A percentile compares a stretch with the other conserved stretches of the same genome.
Conservation (phyloP, 805 yeast species). For the Candida suzukii region DNA sequence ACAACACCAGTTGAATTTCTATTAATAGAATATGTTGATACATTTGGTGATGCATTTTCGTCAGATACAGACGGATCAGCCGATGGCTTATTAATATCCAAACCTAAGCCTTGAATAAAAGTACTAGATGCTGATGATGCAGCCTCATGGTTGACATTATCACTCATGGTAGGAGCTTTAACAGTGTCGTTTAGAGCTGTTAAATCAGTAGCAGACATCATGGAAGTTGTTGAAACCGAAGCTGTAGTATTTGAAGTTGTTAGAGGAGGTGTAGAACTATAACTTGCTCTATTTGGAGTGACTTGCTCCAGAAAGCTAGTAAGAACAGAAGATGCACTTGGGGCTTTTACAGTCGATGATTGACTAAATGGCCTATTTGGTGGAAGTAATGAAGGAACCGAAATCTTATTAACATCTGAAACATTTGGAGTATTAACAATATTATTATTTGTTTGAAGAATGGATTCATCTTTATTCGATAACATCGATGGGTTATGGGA, state of each 20-base stretch:
- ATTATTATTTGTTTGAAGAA: slow-evolving; percentile 15
- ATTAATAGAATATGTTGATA: not conserved
- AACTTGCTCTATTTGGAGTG: slow-evolving; percentile 1
- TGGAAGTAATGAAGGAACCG: slow-evolving; percentile 5
- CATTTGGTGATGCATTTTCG: not conserved
- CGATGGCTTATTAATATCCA: no score
- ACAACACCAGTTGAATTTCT: slow-evolving; percentile 3
- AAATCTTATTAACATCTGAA: slow-evolving; percentile 1
- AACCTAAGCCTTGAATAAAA: not conserved
- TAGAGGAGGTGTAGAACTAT: not conserved
- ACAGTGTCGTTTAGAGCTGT: no score
- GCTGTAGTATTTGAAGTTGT: not conserved
- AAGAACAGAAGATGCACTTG: slow-evolving; percentile 10
- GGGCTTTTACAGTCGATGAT: slow-evolving; percentile 5
- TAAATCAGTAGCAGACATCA: not conserved
- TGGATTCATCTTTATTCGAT: not conserved
- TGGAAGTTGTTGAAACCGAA: not conserved
- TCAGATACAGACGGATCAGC: not conserved
- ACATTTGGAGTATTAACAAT: slow-evolving; percentile 12
- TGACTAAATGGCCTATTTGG: slow-evolving; percentile 16
- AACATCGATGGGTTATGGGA: no score
- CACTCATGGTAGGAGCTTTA: no score
- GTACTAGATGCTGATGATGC: no score
- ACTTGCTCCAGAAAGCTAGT: slow-evolving; percentile 15
- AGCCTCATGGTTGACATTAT: no score